Evolutionary conservation across 768 basidiomycete genomes (phyloP).

Genomic region (Boletus bicolor): DNA sequence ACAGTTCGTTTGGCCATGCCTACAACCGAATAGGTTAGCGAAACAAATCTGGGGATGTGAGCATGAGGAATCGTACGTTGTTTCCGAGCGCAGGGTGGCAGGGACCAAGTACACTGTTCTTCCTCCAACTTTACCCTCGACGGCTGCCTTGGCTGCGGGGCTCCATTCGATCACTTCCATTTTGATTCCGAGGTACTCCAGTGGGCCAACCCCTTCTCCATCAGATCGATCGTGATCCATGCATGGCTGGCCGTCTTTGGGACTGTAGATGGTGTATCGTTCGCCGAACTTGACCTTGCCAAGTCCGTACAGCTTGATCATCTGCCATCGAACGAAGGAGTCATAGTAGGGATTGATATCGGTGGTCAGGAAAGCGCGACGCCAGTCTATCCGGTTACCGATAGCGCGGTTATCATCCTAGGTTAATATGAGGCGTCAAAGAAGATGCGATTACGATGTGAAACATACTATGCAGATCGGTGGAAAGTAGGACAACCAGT

Average conservation of each 20-base stretch:
- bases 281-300: constrained; percentile 98
- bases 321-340: constrained; percentile 95
- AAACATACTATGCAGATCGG: constrained; percentile 81
- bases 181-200: constrained; percentile 93
- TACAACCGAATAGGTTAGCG: constrained; percentile 27
- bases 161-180: constrained; percentile 92
- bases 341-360: constrained; percentile 97
- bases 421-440: not conserved
- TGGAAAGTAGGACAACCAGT: constrained; percentile 95
- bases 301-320: constrained; percentile 83
- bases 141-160: constrained; percentile 55
- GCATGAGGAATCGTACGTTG: constrained; percentile 60
- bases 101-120: constrained; percentile 91
- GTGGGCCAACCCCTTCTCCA: constrained; percentile 92
- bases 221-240: constrained; percentile 99
- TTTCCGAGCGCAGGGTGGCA: constrained; percentile 94
- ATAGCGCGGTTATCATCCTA: constrained; percentile 76
- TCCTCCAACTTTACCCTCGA: constrained; percentile 67
- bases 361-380: constrained; percentile 90
- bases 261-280: constrained; percentile 97
- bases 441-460: not conserved
- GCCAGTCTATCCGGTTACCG: constrained; percentile 98
- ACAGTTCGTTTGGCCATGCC: constrained; percentile 98
- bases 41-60: not conserved
- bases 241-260: constrained; percentile 97